Percentiles rank a stretch among this genome's conserved stretches.
These are phyloP conservation scores for Colletotrichum magnum DNA, from an alignment of 2,329 filamentous ascomycete species.

Conservation along the genomic window DNA sequence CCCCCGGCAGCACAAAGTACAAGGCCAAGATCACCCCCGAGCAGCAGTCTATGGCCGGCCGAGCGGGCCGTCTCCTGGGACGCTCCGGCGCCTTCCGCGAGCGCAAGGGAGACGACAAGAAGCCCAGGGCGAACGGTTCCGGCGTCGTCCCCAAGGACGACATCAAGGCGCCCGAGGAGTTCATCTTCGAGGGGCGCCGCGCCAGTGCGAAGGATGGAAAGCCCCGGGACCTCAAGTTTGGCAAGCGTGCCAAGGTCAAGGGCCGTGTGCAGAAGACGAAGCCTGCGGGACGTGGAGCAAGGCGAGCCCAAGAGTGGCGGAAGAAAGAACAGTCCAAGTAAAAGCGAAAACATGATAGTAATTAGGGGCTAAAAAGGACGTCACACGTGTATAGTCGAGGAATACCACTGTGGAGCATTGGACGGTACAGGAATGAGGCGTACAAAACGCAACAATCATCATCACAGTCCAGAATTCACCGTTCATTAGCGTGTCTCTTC, in stretches of 20 bases:
- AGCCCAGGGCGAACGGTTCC: slow-evolving; percentile 43
- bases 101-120: slow-evolving; percentile 45
- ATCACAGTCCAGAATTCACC: background rate
- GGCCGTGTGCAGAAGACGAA: slow-evolving; percentile 55
- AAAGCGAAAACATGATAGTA: background rate
- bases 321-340: slow-evolving; percentile 50
- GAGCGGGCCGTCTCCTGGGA: slow-evolving; percentile 81
- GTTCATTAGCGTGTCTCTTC: too few relatives aligned
- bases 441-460: slow-evolving; percentile 30
- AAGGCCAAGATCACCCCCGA: slow-evolving; percentile 79
- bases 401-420: slow-evolving; percentile 13
- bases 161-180: slow-evolving; percentile 74
- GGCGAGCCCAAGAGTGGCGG: slow-evolving; percentile 61
- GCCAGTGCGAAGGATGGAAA: slow-evolving; percentile 77
- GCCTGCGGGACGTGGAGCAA: slow-evolving; percentile 55
- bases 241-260: slow-evolving; percentile 67
- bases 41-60: slow-evolving; percentile 79
- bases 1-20: slow-evolving; percentile 65
- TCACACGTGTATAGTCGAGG: slow-evolving; percentile 11
- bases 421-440: slow-evolving; percentile 25
- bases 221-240: slow-evolving; percentile 73
- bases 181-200: slow-evolving; percentile 87
- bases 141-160: slow-evolving; percentile 43
- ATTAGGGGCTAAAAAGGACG: background rate
- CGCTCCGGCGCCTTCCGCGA: slow-evolving; percentile 71